Conservation (phyloP, 2,329 filamentous ascomycete species). For the Aureobasidium zeae region DNA sequence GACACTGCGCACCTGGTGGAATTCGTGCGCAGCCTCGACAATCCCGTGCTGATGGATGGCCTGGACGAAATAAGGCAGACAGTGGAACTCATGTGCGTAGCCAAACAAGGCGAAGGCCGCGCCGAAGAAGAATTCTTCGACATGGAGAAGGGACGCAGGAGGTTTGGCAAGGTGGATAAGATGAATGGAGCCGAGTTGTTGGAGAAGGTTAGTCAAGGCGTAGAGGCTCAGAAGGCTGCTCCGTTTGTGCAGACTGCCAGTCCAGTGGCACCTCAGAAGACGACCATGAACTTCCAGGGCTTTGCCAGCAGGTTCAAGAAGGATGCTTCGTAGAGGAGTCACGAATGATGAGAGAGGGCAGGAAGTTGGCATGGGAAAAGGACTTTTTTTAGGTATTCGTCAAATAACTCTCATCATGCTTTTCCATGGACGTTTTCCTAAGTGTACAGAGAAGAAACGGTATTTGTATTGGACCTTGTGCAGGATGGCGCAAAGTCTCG, state of each 20-base stretch:
- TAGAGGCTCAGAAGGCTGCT: slow-evolving; percentile 15
- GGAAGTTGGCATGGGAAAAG: too few species aligned
- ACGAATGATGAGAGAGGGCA: too few species aligned
- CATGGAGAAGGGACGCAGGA: slow-evolving; percentile 77
- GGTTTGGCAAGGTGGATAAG: slow-evolving; percentile 87
- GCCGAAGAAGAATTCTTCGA: slow-evolving; percentile 82
- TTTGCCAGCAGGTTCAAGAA: slow-evolving; percentile 19
- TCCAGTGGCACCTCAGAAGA: slow-evolving; percentile 14
- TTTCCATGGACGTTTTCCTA: too few species aligned
- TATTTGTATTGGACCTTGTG: too few species aligned
- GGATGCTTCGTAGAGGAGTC: background rate
- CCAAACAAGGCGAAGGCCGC: slow-evolving; percentile 55
- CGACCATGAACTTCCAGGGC: slow-evolving; percentile 16
- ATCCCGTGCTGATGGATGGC: slow-evolving; percentile 80
- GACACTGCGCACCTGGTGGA: slow-evolving; percentile 76
- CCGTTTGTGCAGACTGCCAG: slow-evolving; percentile 16
- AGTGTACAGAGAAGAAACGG: too few species aligned
- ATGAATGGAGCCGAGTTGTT: slow-evolving; percentile 78
- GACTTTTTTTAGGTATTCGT: slow-evolving; percentile 1
- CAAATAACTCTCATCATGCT: too few species aligned
- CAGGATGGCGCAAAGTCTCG: background rate
- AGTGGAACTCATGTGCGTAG: slow-evolving; percentile 65
- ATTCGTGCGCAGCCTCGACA: slow-evolving; percentile 72
- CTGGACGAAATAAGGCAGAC: slow-evolving; percentile 92
- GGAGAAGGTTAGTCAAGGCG: slow-evolving; percentile 57